A percentile compares a stretch with the other conserved stretches of the same genome.
Conservation (phyloP, 805 yeast genomes). For the Lachancea thermotolerans region DNA sequence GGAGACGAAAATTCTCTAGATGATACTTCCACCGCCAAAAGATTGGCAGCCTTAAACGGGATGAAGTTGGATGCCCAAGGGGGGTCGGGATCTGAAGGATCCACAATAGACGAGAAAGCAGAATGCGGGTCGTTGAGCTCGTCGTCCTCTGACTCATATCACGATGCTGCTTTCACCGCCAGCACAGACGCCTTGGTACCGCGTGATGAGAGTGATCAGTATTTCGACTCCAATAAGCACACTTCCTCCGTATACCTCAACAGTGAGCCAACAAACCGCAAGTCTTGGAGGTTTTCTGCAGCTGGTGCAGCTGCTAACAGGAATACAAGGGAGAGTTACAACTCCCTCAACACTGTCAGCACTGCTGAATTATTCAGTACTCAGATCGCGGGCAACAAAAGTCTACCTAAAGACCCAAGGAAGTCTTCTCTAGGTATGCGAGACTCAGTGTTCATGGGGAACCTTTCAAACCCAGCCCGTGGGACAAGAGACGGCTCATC, state of each 20-base stretch:
- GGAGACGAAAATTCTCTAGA: slow-evolving; percentile 24
- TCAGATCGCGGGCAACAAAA: slow-evolving; percentile 59
- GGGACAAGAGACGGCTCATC: neutral
- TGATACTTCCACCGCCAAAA: slow-evolving; percentile 25
- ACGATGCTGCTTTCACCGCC: slow-evolving; percentile 35
- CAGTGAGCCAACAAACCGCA: slow-evolving; percentile 33
- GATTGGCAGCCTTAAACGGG: slow-evolving; percentile 45
- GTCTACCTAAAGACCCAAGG: slow-evolving; percentile 37
- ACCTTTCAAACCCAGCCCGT: neutral
- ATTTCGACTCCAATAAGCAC: slow-evolving; percentile 24
- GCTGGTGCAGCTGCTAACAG: slow-evolving; percentile 33
- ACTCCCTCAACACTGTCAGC: slow-evolving; percentile 75
- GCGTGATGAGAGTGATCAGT: slow-evolving; percentile 22
- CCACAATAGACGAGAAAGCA: slow-evolving; percentile 28
- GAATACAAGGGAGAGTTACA: slow-evolving; percentile 51
- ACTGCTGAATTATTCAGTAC: slow-evolving; percentile 79
- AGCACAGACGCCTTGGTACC: slow-evolving; percentile 36
- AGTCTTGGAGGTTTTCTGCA: slow-evolving; percentile 52
- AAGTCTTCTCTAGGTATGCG: slow-evolving; percentile 36
- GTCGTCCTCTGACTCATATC: slow-evolving; percentile 24
- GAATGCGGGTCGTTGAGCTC: slow-evolving; percentile 20
- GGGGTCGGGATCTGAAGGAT: slow-evolving; percentile 48
- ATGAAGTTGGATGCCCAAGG: slow-evolving; percentile 44
- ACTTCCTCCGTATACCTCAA: slow-evolving; percentile 31
- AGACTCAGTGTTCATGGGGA: slow-evolving; percentile 36